A percentile compares a stretch with the other conserved stretches of the same genome.
These are phyloP conservation scores for Coelastrella sp. DNA, from an alignment of 139 green algal species.

Conservation along the genomic window DNA sequence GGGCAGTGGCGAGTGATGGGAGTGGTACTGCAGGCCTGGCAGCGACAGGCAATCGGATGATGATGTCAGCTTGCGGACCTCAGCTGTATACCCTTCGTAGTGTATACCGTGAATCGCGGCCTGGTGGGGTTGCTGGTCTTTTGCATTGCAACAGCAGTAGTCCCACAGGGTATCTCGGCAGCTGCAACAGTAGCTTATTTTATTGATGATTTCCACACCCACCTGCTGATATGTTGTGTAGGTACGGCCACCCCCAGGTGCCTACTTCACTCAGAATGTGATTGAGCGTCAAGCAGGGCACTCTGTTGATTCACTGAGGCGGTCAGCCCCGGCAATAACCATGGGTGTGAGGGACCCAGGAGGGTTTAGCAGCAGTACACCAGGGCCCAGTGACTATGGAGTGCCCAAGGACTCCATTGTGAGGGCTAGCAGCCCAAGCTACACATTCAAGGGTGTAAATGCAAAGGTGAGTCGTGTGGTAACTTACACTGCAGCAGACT, in stretches of 20 bases:
- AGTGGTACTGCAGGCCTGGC: not conserved
- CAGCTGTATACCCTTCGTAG: not conserved
- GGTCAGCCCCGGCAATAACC: not conserved
- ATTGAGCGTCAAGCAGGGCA: slow-evolving; percentile 7
- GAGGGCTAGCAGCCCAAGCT: slow-evolving; percentile 27
- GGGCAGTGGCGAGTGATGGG: not conserved
- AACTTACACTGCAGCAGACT: not conserved
- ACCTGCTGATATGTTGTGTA: not conserved
- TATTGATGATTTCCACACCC: not conserved
- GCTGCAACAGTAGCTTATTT: not conserved
- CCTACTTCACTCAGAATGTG: slow-evolving; percentile 26
- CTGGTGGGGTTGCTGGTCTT: no score
- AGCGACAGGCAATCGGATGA: no score
- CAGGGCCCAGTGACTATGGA: slow-evolving; percentile 31
- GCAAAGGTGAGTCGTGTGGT: slow-evolving; percentile 24
- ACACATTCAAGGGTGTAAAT: slow-evolving; percentile 40
- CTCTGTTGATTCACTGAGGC: slow-evolving; percentile 4
- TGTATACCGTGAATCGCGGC: not conserved
- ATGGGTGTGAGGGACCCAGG: not conserved
- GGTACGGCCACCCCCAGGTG: slow-evolving; percentile 25
- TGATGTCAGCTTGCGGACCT: not conserved
- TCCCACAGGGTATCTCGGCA: no score
- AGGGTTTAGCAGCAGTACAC: not conserved
- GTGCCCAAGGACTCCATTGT: not conserved
- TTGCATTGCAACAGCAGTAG: not conserved